Base-by-base conservation (phyloP, 2,329 filamentous ascomycete species). In the Diaporthe nobilis region DNA sequence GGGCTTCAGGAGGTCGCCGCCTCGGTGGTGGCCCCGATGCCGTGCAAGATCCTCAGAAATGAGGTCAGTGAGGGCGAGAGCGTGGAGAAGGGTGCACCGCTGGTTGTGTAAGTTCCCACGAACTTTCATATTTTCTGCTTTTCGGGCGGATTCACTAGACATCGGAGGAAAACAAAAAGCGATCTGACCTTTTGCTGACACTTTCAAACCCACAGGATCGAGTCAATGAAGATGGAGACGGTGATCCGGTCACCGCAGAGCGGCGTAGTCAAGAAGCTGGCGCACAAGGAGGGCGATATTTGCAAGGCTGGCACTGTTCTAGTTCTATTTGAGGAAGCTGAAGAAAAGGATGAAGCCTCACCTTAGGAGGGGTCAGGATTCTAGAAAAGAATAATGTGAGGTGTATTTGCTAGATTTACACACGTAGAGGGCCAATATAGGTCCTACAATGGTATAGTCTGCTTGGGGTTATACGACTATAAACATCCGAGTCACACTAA, bases 21-120 rank as follows among this genome's bases (percentile, higher is more conserved):
- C 76, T 97, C 94, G 72, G 95, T 98, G 1, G 89, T 94, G 34
- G 95, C 97, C 31, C 97, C 97, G 0, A 99, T 99, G 97, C 97
- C 97, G 2, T 98, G 97, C 86, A 98, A 98, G 86, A 93, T 99
- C 37, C 86, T 99, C 77, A 92, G 95, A 78, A 97, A 98, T 65
- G 94, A 98, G 84, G 95, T 98, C 0, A 86, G 89, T 39, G 95
- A 95, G 79, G 97, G 97, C 0, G 92, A 98, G 78, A 85, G 85
- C 63, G 97, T 99, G 22, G 92, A 92, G 82, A 97, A 96, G 86
- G 96, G 96, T 61, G 92, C 96, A 75, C 92, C 95, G 9, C 86
- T 99, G 75, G 94, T 98, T 17, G 95, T 98, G 86, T 92, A 84
- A 88, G 91, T 87, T 22, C 44, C 31, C 17, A 12, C 7, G 7